Evolutionary conservation across 176 grass and related monocot genomes (phyloP).

Genomic region (Triticum dicoccoides): DNA sequence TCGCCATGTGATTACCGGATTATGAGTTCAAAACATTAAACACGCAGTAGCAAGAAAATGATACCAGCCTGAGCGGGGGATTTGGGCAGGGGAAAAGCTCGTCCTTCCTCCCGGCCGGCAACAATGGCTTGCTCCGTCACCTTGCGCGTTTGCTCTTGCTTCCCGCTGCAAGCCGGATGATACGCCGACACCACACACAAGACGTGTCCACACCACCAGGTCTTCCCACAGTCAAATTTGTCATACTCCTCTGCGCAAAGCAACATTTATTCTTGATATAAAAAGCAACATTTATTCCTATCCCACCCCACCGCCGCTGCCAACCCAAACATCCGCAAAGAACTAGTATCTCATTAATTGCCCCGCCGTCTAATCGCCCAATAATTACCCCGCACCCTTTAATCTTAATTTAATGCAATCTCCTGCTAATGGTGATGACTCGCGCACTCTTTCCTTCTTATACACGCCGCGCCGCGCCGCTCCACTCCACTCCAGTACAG

Average conservation of each 20-base stretch:
- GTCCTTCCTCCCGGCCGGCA: too few species aligned
- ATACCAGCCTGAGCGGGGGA: too few species aligned
- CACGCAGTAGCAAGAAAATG: too few species aligned
- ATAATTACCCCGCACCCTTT: not conserved
- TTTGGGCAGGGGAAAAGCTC: too few species aligned
- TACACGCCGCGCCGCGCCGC: not conserved
- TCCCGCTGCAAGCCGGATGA: not conserved
- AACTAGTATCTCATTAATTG: not conserved
- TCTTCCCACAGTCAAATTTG: not conserved
- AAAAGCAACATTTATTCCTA: slow-evolving; percentile 39
- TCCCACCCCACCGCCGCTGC: not conserved
- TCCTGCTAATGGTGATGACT: not conserved
- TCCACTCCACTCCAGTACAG: not conserved
- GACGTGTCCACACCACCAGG: slow-evolving; percentile 12
- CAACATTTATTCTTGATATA: not conserved
- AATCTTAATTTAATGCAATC: slow-evolving; percentile 24
- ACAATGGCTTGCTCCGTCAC: too few species aligned
- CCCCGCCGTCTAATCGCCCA: not conserved
- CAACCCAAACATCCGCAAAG: slow-evolving; percentile 22
- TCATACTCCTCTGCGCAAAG: not conserved
- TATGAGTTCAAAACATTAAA: too few species aligned
- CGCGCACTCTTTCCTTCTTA: slow-evolving; percentile 13
- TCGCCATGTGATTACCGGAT: too few species aligned
- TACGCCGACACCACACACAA: not conserved
- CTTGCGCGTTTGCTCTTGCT: too few species aligned